These are phyloP conservation scores for Nicotiana paniculata DNA, from an alignment of 257 asterid species.

Conservation along the genomic window DNA sequence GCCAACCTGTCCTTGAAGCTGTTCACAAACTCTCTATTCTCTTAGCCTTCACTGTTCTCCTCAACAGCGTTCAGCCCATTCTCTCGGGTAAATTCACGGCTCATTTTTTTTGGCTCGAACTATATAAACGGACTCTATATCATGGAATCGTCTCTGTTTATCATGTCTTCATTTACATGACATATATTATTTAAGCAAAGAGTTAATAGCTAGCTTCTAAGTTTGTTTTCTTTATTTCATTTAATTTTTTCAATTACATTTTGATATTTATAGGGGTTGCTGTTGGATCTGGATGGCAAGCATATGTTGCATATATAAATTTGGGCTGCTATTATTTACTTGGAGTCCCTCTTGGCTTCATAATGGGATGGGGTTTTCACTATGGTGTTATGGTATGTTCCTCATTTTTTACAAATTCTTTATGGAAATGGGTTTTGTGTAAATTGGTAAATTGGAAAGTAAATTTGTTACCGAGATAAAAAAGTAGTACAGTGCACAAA, in stretches of 20 bases:
- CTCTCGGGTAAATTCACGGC: conserved; percentile 33
- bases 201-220: background rate
- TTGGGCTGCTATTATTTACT: conserved; percentile 39
- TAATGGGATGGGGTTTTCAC: conserved; percentile 35
- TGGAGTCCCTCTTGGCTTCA: conserved; percentile 44
- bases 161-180: no score
- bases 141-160: background rate
- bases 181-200: no score
- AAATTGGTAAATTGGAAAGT: background rate
- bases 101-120: background rate
- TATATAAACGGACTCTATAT: background rate
- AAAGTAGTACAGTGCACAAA: no score
- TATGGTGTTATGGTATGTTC: conserved; percentile 46
- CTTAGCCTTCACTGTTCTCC: conserved; percentile 45
- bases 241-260: background rate
- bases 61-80: conserved; percentile 52
- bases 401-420: background rate
- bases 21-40: conserved; percentile 37
- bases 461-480: no score
- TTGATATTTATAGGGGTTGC: conserved; percentile 35
- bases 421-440: background rate
- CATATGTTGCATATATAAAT: conserved; percentile 44
- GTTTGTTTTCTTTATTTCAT: background rate
- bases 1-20: conserved; percentile 38
- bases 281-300: conserved; percentile 62